Percentiles rank a stretch among this genome's conserved stretches.
Conservation (phyloP, 129 eudicot species). For the Ambrosia artemisiifolia region DNA sequence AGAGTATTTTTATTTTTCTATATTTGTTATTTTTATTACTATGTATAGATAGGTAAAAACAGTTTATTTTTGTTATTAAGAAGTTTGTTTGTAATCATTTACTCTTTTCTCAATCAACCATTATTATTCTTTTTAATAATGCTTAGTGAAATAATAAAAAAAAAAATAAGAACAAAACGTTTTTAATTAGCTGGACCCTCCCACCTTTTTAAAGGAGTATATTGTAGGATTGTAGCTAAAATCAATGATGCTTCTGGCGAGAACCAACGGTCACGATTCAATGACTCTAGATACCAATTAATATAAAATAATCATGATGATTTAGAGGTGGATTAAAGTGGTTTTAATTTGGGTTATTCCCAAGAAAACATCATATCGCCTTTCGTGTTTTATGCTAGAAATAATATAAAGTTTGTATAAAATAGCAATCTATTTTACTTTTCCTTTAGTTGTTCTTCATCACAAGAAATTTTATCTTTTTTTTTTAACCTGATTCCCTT, state of each 20-base stretch:
- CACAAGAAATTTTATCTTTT: too few species aligned
- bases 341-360: conserved; percentile 17
- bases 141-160: not conserved
- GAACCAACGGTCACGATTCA: conserved; percentile 4
- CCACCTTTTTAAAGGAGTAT: not conserved
- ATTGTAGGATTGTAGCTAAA: not conserved
- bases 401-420: not conserved
- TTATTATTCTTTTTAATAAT: not conserved
- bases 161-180: not conserved
- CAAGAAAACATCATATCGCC: not conserved
- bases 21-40: not conserved
- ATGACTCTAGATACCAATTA: not conserved
- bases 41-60: conserved; percentile 34
- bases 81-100: conserved; percentile 20
- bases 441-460: too few species aligned
- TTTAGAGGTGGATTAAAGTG: conserved; percentile 4
- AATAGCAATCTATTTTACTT: too few species aligned
- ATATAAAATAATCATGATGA: not conserved
- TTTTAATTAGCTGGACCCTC: not conserved
- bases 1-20: not conserved
- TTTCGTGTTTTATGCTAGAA: not conserved
- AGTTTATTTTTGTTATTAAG: conserved; percentile 23
- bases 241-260: conserved; percentile 5
- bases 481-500: too few species aligned
- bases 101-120: not conserved